Conservation (phyloP, 305 asterid genomes). For the Fraxinus latifolia region DNA sequence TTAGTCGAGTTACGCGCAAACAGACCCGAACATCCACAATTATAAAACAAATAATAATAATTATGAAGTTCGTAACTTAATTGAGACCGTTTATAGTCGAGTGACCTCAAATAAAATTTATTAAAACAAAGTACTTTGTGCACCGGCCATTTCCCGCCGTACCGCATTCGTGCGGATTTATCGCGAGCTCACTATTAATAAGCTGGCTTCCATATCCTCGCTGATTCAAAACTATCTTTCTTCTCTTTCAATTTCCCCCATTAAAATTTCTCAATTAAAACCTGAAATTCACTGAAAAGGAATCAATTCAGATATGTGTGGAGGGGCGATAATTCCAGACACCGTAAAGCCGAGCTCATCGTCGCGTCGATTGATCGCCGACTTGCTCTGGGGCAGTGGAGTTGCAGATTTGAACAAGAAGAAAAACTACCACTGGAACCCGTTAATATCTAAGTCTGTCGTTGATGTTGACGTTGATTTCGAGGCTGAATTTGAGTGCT, state of each 20-base stretch:
- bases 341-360: constrained; percentile 48
- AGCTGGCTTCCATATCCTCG: constrained; percentile 16
- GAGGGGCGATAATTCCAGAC: constrained; percentile 84
- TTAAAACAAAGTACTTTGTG: background rate
- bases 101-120: background rate
- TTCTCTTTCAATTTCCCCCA: constrained; percentile 12
- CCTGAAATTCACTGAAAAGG: background rate
- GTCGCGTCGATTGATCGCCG: constrained; percentile 70
- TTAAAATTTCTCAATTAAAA: background rate
- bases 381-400: constrained; percentile 62
- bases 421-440: constrained; percentile 48
- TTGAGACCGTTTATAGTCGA: background rate
- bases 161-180: constrained; percentile 39
- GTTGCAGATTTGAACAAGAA: constrained; percentile 38
- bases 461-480: constrained; percentile 56
- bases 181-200: constrained; percentile 27
- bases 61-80: background rate
- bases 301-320: constrained; percentile 46
- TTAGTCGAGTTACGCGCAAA: too few relatives aligned
- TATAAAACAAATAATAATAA: too few relatives aligned
- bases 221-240: background rate
- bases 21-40: too few relatives aligned
- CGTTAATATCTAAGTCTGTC: constrained; percentile 46
- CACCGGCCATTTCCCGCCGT: background rate
- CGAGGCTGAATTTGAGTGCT: background rate